Base-by-base conservation (phyloP, 305 asterid species). In the Ilex paraguariensis region DNA sequence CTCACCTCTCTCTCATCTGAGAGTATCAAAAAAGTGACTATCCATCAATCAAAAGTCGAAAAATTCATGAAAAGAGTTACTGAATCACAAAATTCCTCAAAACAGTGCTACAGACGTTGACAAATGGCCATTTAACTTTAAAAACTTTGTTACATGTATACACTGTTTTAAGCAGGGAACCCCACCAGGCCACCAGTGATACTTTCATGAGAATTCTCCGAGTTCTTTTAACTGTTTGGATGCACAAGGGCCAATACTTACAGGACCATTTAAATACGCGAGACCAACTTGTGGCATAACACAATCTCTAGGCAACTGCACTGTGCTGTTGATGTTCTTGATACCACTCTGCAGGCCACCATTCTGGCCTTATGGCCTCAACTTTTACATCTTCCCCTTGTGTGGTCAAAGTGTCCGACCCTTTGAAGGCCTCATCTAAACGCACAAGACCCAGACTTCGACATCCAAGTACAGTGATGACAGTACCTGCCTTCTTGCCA, bases 341-440 rank as follows among this genome's bases (percentile, higher is more conserved):
- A 54, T 53, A 63, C 98, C 96, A 92, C 72, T 84, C 87, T 16
- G 78, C 62, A 11, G 95, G 98, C 98, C 98, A 91, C 98, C 98
- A 91, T 31, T 88, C 75, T 13, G 97, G 97, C 70, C 73, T 70
- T 59, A 71, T 63, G 56, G 84, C 70, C 80, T 89, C 81, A 31
- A 82, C 81, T n/a, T 75, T 76, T 54, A 92, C 73, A 64, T 84
- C 90, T 69, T 85, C 89, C 14, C 82, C 90, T 64, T 68, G 78
- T 33, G 89, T 64, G 72, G 77, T 67, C 71, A 92, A 69, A 7
- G 69, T 54, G 54, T 61, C 77, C 1, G 75, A 44, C 49, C 62
- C 81, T 63, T 71, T 82, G 66, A 89, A 87, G 65, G 93, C 87
- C 13, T 74, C 87, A 9, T 81, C 91, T 70, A 89, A 59, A 13